Evolutionary conservation across 2,329 filamentous ascomycete genomes (phyloP), one percentile per base, ranked within the genome.

Genomic region (Clonostachys solani): DNA sequence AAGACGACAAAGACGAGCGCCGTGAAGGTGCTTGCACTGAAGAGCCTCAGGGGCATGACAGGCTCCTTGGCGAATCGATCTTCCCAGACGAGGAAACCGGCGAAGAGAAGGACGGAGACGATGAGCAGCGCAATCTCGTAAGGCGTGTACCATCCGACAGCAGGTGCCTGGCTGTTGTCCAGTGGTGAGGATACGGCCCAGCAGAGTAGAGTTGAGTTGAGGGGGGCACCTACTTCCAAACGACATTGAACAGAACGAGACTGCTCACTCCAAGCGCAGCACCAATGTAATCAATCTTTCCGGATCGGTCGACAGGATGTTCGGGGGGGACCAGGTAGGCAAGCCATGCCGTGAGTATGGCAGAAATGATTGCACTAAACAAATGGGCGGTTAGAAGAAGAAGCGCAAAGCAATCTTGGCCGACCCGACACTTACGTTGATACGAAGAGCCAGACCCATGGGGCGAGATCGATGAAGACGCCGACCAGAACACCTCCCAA

Each of bases 221-320:
- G 16, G 16, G 12, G 16, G 16, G 47, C 41, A 59, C 64, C 60
- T 52, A 75, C 73, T 76, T 78, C 68, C 73, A 78, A 2, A 66
- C 66, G 15, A 78, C 64, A 46, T 74, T 77, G 48, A 77, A 77
- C 0, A 76, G 52, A 2, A 75, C 56, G 15, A 77, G 53, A 6
- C 65, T 64, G 15, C 58, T 53, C 2, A 67, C 57, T 1, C 66
- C 72, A 5, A 74, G 57, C 6, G 55, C 56, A 2, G 63, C 64
- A 1, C 71, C 75, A 12, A 68, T 46, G 51, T 60, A 69, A 47
- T 64, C 61, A 3, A 63, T 52, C 5, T 52, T 55, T 0, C 61
- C 61, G 3, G 46, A 45, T 18, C 52, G 49, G 4, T 62, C 58
- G 3, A 62, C 52, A 0, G 57, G 60, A 1, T 41, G 47, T 16